Evolutionary conservation across 1,284 basidiomycete genomes (phyloP), one percentile per base, ranked within the genome.

Genomic region (Sporisorium sorghi): DNA sequence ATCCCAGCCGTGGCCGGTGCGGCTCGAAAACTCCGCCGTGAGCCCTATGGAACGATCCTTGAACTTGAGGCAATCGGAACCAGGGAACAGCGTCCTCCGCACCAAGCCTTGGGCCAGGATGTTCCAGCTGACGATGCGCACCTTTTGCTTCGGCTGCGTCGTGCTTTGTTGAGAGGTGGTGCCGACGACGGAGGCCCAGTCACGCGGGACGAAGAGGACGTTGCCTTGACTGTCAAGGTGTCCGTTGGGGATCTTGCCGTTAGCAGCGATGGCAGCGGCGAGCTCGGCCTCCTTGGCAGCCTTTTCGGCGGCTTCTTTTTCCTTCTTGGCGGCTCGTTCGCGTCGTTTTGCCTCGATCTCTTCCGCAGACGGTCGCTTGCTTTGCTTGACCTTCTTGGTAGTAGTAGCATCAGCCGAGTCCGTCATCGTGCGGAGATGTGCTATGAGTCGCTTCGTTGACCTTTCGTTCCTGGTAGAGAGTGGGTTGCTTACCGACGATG

Each of bases 71-170:
- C 79, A 83, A 64, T 86, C 85, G n/a, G 80, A 83, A 0, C 85
- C 85, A 0, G 86, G 86, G 60, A 86, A 86, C 7, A 86, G 75
- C 49, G 83, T 84, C 12, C 85, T 72, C 4, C 85, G 80, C 17
- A 86, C 85, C 28, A 86, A 74, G 5, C 84, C 83, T 58, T 86
- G 85, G 0, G 85, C 85, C 3, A 86, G 77, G 59, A 86, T 85
- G 58, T 78, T 79, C 80, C 81, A 83, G 59, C 72, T 77, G 35
- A 80, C 64, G 26, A 80, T 50, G 21, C 66, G 66, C 32, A 76
- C 28, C 49, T 60, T 69, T 17, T 58, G 61, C 37, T 39, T 54
- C 6, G 39, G 5, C 21, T 26, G 19, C 11, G 43, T 9, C 14
- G 32, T 19, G 1, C 7, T 19, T 14, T 9, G 8, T 9, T 33